These are phyloP conservation scores for Glycine soja DNA, from an alignment of 306 rosid species.

Conservation along the genomic window DNA sequence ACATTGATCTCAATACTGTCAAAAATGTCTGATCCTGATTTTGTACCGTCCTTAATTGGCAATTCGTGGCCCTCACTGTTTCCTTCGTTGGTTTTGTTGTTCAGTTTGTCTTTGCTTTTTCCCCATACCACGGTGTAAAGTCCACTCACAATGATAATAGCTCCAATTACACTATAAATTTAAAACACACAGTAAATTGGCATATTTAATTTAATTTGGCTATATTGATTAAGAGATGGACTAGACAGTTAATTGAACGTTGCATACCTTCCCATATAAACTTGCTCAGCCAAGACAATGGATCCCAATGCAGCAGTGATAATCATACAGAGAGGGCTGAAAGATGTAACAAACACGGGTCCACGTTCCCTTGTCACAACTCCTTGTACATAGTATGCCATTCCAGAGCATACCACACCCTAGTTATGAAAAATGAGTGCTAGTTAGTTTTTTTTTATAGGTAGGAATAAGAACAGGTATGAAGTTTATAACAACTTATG, in stretches of 20 bases:
- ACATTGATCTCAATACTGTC: slow-evolving; percentile 49
- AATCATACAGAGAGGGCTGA: slow-evolving; percentile 91
- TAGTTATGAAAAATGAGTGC: too few relatives aligned
- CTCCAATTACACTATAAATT: slow-evolving; percentile 74
- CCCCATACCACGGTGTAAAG: slow-evolving; percentile 98
- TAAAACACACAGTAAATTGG: background rate
- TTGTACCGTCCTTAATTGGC: slow-evolving; percentile 60
- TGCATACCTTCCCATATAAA: slow-evolving; percentile 81
- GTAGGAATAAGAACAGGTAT: too few relatives aligned
- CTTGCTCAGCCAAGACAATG: slow-evolving; percentile 76
- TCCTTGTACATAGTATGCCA: slow-evolving; percentile 95
- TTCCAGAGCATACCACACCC: slow-evolving; percentile 94
- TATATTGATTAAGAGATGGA: too few relatives aligned
- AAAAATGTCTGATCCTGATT: slow-evolving; percentile 49
- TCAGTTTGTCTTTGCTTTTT: slow-evolving; percentile 71
- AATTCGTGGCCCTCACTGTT: slow-evolving; percentile 59
- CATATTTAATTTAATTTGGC: background rate
- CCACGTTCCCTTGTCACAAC: slow-evolving; percentile 83
- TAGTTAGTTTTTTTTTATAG: too few relatives aligned
- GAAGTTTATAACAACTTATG: too few relatives aligned
- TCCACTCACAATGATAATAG: slow-evolving; percentile 80
- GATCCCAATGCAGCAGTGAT: slow-evolving; percentile 88
- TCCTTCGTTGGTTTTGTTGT: slow-evolving; percentile 23
- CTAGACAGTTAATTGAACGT: background rate
- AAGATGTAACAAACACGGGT: slow-evolving; percentile 92